Base-by-base conservation (phyloP, 2,329 filamentous ascomycete species). In the Calonectria pteridis region DNA sequence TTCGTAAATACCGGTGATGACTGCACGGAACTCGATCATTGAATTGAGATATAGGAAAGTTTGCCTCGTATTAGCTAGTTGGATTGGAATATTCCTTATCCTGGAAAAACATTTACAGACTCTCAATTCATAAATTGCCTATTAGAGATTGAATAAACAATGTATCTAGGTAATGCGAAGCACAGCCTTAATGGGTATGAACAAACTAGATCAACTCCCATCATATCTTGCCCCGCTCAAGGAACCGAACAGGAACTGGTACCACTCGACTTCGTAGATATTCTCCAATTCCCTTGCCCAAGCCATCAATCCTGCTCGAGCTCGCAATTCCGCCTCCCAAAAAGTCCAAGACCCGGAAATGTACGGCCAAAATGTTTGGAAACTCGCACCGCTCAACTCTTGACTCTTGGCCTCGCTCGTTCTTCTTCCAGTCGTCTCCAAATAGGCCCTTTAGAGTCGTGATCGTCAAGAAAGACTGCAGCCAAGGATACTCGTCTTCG, bases 341-440 rank as follows among this genome's bases (percentile, higher is more conserved):
- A 53, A 53, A 53, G 35, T 67, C 64, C 18, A 67, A 11, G 23
- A 67, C 49, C 1, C 64, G 49, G 49, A 82, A 82, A 51, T 82
- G 80, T 6, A 82, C 80, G 0, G 79, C 80, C 2, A 79, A 79
- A 18, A 84, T 73, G 10, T 80, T 79, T 4, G 86, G 84, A 29
- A 89, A 80, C 79, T 89, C 87, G 35, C 87, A 87, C 0, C 87
- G 82, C 62, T 88, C 87, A 49, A 89, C 77, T 72, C 49, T 74
- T 51, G 4, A 28, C 11, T 67, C 43, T 77, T 83, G 28, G 81
- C 79, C 67, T 83, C 79, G 1, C 78, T 78, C 31, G 0, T 80
- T 79, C 31, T 80, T 80, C 69, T 85, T 82, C 77, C 79, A 82
- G 40, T 86, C 84, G 33, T 84, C 81, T 1, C 82, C 85, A 40